Percentiles rank a stretch among this genome's conserved stretches.
phyloP scores from a whole-genome alignment of 108 stramenopile genomes.

The Cyclotella choctawhatcheeana region DNA sequence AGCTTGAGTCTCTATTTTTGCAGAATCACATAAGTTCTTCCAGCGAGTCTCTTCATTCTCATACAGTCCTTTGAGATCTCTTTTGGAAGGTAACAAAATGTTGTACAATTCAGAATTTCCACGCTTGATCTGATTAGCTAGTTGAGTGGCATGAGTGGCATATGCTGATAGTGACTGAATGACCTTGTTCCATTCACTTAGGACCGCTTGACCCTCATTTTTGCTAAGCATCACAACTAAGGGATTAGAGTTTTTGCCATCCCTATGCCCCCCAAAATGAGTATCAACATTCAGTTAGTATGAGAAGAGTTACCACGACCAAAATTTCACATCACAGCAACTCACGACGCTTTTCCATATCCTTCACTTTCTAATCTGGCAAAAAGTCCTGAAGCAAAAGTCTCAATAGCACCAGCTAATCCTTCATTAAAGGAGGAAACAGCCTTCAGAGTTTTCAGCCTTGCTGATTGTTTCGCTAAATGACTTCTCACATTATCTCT shows the following conservation, averaged over 20 bases:
- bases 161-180: conserved; percentile 46
- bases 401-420: conserved; percentile 35
- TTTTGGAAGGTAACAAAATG: conserved; percentile 46
- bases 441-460: conserved; percentile 52
- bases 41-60: conserved; percentile 68
- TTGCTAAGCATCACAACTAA: conserved; percentile 25
- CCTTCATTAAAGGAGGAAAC: conserved; percentile 55
- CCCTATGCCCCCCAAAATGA: conserved; percentile 21
- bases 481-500: conserved; percentile 64
- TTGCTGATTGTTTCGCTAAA: conserved; percentile 40
- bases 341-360: conserved; percentile 27
- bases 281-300: not conserved
- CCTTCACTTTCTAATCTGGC: conserved; percentile 29
- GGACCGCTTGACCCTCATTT: conserved; percentile 37
- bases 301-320: not conserved
- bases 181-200: conserved; percentile 47
- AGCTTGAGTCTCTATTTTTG: conserved; percentile 62
- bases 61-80: conserved; percentile 47
- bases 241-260: conserved; percentile 21
- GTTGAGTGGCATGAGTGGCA: conserved; percentile 40
- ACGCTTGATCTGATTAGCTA: conserved; percentile 41
- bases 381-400: conserved; percentile 30
- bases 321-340: not conserved
- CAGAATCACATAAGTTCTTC: conserved; percentile 78
- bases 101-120: conserved; percentile 51